Base-by-base conservation (phyloP, 305 asterid genomes). In the Fraxinus platypoda region DNA sequence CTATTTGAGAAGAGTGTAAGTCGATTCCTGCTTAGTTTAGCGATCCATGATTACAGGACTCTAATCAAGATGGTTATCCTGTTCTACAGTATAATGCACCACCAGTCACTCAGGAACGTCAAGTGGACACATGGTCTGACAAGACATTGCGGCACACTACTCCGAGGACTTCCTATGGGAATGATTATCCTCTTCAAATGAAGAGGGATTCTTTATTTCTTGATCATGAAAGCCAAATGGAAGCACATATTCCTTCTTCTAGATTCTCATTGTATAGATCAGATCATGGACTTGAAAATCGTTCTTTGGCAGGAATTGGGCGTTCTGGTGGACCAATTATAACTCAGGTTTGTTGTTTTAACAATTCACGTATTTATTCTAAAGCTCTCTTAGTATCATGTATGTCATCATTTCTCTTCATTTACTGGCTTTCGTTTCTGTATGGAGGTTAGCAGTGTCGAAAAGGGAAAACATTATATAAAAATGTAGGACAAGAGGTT, bases 1-100 rank as follows among this genome's bases (percentile, higher is more conserved):
- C 85, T 95, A 76, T 93, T 95, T 70, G 98, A 93, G 90, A 92
- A 92, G 85, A 89, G 83, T 76, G 98, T 95, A 88, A 91, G 95
- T 86, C 19, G 2, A 26, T 52, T 82, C 34, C 83, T 77, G 75
- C 41, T 77, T 82, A 64, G 15, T 84, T 75, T 78, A 30, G 6
- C 70, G 43, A 81, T 77, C 25, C 30, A 33, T 74, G 72, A 81
- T 70, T 81, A n/a, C 43, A 15, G 9, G 23, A 19, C 72, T 75
- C 21, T 17, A 38, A 72, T 78, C 46, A 79, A 31, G 75, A 13
- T 71, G 82, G 54, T 62, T 62, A 25, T 23, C 72, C 79, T 37
- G 75, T 68, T 85, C 59, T 78, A 70, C 94, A 94, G 98, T 83
- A 90, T 84, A 90, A 81, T 78, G 80, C 85, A 74, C 88, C 85